These are phyloP conservation scores for Chytridiales sp. DNA, from an alignment of 371 early-diverging fungal species.

Conservation along the genomic window DNA sequence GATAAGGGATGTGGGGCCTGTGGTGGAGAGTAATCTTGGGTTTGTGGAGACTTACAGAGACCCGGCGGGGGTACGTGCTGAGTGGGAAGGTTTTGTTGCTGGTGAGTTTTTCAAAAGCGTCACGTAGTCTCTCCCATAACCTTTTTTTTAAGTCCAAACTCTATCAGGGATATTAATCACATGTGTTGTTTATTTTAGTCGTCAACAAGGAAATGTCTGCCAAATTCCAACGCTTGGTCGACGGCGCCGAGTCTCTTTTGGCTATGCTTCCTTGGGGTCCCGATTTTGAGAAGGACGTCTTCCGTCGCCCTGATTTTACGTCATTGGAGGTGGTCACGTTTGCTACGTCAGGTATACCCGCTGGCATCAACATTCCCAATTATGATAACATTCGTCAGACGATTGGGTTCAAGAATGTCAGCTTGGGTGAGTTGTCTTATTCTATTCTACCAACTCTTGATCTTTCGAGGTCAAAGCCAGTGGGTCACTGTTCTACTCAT, in stretches of 20 bases:
- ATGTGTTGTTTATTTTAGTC: constrained; percentile 24
- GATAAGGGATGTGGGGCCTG: constrained; percentile 62
- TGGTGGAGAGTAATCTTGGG: constrained; percentile 58
- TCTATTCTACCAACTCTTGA: too few species aligned
- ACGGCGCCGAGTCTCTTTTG: constrained; percentile 53
- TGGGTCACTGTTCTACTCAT: too few species aligned
- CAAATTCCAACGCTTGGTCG: constrained; percentile 57
- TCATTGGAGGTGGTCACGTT: constrained; percentile 63
- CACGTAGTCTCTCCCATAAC: too few species aligned
- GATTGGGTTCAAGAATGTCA: constrained; percentile 65
- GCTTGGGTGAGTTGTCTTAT: too few species aligned
- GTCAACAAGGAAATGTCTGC: constrained; percentile 63
- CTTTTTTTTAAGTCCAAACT: constrained; percentile 1
- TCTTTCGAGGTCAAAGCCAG: too few species aligned
- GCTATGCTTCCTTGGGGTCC: constrained; percentile 57
- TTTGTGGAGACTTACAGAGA: constrained; percentile 55
- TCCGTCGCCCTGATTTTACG: constrained; percentile 65
- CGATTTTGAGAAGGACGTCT: constrained; percentile 57
- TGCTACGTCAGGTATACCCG: constrained; percentile 56
- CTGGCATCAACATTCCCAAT: constrained; percentile 69
- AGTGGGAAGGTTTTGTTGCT: constrained; percentile 68
- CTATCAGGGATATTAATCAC: neutral
- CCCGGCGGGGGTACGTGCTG: constrained; percentile 65
- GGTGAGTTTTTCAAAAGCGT: constrained; percentile 1
- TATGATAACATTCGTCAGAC: constrained; percentile 56